Evolutionary conservation across 768 basidiomycete species (phyloP).

Genomic region (Russula foetens): DNA sequence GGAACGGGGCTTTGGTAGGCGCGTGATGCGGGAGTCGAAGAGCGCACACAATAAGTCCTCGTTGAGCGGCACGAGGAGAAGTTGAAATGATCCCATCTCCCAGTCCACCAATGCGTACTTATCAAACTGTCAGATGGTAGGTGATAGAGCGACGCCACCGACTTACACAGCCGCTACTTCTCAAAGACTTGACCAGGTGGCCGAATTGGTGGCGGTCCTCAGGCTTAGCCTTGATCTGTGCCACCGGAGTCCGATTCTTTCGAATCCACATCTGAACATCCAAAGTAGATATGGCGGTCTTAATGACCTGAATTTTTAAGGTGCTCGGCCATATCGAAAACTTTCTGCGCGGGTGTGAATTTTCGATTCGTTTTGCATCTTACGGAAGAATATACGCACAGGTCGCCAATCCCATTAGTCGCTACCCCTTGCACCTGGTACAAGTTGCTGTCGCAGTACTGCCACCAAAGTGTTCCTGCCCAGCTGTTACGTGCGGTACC

Average conservation of each 20-base stretch:
- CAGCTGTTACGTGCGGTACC: no score
- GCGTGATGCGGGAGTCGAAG: no score
- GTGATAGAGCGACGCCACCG: background rate
- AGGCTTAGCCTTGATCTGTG: background rate
- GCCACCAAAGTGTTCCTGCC: no score
- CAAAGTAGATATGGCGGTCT: background rate
- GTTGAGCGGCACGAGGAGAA: conserved; percentile 4
- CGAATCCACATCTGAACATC: conserved; percentile 6
- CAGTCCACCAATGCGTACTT: conserved; percentile 4
- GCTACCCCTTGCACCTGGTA: no score
- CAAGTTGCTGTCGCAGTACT: no score
- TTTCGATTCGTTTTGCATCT: no score
- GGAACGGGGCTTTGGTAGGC: no score
- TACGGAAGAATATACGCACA: background rate
- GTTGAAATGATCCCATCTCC: background rate
- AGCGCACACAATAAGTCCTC: background rate
- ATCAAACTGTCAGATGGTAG: background rate
- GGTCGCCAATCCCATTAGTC: background rate
- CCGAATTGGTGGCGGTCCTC: background rate
- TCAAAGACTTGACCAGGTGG: background rate
- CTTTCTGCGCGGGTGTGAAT: background rate
- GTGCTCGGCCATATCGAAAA: background rate
- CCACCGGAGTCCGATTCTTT: background rate
- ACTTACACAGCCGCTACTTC: background rate
- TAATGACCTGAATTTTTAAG: background rate